phyloP scores from a whole-genome alignment of 805 yeast genomes.

The Saturnispora quitensis region DNA sequence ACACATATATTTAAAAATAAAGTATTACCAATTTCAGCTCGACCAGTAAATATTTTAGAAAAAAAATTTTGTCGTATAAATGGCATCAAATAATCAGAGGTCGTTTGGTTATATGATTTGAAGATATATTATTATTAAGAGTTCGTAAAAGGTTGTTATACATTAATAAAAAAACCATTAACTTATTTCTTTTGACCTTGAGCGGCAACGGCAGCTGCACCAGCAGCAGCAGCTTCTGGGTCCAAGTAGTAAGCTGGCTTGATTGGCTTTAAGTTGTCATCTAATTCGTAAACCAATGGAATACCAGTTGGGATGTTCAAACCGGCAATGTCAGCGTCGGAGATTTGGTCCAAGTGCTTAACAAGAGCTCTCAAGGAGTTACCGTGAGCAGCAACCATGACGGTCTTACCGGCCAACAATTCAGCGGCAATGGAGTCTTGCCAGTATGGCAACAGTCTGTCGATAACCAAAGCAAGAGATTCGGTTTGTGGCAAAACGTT shows the following conservation, averaged over 20 bases:
- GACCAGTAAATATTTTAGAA: background rate
- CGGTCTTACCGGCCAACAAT: constrained; percentile 80
- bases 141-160: background rate
- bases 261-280: constrained; percentile 74
- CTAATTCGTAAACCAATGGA: constrained; percentile 94
- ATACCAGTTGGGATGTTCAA: constrained; percentile 98
- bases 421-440: constrained; percentile 84
- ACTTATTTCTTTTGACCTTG: constrained; percentile 69
- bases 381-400: constrained; percentile 93
- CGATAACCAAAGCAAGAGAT: constrained; percentile 89
- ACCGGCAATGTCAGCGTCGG: constrained; percentile 86
- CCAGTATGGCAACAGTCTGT: constrained; percentile 96
- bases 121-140: background rate
- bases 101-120: background rate
- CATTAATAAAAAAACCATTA: background rate
- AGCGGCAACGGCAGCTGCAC: constrained; percentile 98
- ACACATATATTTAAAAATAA: background rate
- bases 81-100: too few relatives aligned
- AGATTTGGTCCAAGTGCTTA: constrained; percentile 88
- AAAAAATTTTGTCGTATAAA: too few relatives aligned
- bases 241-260: constrained; percentile 94
- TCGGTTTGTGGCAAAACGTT: constrained; percentile 87
- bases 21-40: background rate
- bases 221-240: constrained; percentile 99
- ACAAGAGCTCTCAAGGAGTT: constrained; percentile 96